phyloP scores from a whole-genome alignment of 495 filamentous ascomycete genomes.

The Aspergillus indologenus region DNA sequence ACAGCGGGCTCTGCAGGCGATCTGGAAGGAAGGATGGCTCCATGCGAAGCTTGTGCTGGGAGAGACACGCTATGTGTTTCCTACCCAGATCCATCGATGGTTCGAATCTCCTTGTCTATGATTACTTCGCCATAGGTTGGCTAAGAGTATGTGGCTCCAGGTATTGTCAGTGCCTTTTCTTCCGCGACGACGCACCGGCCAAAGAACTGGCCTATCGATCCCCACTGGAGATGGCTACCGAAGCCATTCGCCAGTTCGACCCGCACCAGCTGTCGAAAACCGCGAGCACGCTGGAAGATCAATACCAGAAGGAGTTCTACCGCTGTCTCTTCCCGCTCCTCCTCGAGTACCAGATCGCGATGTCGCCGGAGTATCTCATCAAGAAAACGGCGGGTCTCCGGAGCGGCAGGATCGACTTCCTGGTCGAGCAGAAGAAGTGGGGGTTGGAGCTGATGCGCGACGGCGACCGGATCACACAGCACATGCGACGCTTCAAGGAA shows the following conservation, averaged over 20 bases:
- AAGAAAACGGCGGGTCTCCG: constrained; percentile 16
- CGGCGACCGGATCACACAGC: background rate
- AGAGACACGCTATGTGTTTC: constrained; percentile 20
- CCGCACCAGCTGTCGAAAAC: constrained; percentile 20
- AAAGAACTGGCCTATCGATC: constrained; percentile 14
- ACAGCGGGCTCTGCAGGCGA: constrained; percentile 14
- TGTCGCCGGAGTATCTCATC: constrained; percentile 25
- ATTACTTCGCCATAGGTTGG: too few species aligned
- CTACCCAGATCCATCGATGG: constrained; percentile 23
- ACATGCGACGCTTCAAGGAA: too few species aligned
- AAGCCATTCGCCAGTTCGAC: constrained; percentile 19
- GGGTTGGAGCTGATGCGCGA: constrained; percentile 23
- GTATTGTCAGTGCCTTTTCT: too few species aligned
- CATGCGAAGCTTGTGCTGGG: constrained; percentile 15
- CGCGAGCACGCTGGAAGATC: constrained; percentile 19
- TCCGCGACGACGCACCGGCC: too few species aligned
- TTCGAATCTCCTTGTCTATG: too few species aligned
- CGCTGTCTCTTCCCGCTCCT: constrained; percentile 20
- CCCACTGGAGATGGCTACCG: constrained; percentile 19
- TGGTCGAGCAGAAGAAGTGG: constrained; percentile 21
- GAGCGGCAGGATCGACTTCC: constrained; percentile 23
- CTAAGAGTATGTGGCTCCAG: too few species aligned
- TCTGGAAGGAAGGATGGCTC: constrained; percentile 26
- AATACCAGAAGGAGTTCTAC: constrained; percentile 27
- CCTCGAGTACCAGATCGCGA: constrained; percentile 17